Base-by-base conservation (phyloP, 2,329 filamentous ascomycete species). In the Hypoxylon sp. region DNA sequence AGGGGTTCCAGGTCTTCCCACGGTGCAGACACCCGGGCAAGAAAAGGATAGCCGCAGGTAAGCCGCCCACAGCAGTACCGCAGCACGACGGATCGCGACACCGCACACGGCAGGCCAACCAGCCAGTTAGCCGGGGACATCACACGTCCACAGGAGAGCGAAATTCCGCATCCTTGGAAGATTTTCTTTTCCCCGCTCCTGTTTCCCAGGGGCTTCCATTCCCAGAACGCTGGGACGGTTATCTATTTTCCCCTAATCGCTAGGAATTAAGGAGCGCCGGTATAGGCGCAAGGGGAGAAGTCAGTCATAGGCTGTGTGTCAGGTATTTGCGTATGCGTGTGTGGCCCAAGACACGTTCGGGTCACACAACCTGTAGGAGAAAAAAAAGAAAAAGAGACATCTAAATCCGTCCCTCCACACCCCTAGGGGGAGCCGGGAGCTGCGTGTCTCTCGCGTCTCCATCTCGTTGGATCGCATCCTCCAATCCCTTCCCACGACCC, bases 11-110 rank as follows among this genome's bases (percentile, higher is more conserved):
- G 38, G 48, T 42, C 49, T 38, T 43, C 46, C 61, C 50, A 55
- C 46, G 50, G 61, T 64, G 61, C 61, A 64, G 58, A 63, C 60
- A 64, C 54, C 63, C 63, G 63, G 46, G 48, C 53, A 58, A 62
- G 55, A 60, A 58, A 63, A 65, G 63, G 63, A 62, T 65, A 65
- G 61, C 63, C 61, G 63, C 63, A 65, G 55, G 58, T 56, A 47
- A 37, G 59, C 49, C 29, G 52, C 63, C 37, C 60, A 62, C 63
- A 54, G 27, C 54, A 65, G 55, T 29, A 51, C 58, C 43, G 46
- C 60, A 64, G 48, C 38, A 59, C 49, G 50, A 45, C 55, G 53
- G 45, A 58, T n/a, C n/a, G n/a, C n/a, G n/a, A 38, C 35, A 60
- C 46, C 33, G 33, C 35, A 49, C 35, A 52, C 54, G 48, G 20